phyloP scores from a whole-genome alignment of 2,329 filamentous ascomycete species.

The Trichophyton benhamiae region DNA sequence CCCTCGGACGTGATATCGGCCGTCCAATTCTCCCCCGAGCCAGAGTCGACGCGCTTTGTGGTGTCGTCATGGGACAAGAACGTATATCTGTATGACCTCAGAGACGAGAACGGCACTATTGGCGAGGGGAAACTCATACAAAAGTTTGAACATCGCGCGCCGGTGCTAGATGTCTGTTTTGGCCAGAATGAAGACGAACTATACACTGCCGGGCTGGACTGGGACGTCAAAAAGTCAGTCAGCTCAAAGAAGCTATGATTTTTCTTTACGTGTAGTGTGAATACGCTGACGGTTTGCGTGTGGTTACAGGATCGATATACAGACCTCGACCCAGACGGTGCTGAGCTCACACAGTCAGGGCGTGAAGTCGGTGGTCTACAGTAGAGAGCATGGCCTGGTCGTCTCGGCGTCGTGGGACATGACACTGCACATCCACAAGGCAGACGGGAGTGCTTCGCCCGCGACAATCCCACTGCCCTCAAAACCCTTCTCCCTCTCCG shows the following conservation, averaged over 20 bases:
- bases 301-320: constrained; percentile 51
- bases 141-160: constrained; percentile 68
- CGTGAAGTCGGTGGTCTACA: constrained; percentile 76
- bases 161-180: constrained; percentile 85
- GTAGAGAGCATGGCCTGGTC: constrained; percentile 60
- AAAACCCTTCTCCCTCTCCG: constrained; percentile 75
- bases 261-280: too few relatives aligned
- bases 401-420: constrained; percentile 90
- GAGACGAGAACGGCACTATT: constrained; percentile 41
- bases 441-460: constrained; percentile 41
- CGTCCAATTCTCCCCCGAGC: constrained; percentile 69
- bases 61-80: constrained; percentile 91
- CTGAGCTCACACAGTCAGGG: constrained; percentile 68
- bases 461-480: constrained; percentile 60
- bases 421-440: constrained; percentile 72
- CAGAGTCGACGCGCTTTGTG: constrained; percentile 63
- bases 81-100: constrained; percentile 76
- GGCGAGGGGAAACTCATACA: constrained; percentile 52
- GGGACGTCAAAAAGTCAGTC: constrained; percentile 62
- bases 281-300: neutral
- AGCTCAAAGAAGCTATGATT: too few relatives aligned
- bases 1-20: constrained; percentile 80
- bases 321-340: constrained; percentile 57
- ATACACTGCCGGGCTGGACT: constrained; percentile 77
- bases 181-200: constrained; percentile 70